Base-by-base conservation (phyloP, 2,329 filamentous ascomycete species). In the Tothia fuscella region DNA sequence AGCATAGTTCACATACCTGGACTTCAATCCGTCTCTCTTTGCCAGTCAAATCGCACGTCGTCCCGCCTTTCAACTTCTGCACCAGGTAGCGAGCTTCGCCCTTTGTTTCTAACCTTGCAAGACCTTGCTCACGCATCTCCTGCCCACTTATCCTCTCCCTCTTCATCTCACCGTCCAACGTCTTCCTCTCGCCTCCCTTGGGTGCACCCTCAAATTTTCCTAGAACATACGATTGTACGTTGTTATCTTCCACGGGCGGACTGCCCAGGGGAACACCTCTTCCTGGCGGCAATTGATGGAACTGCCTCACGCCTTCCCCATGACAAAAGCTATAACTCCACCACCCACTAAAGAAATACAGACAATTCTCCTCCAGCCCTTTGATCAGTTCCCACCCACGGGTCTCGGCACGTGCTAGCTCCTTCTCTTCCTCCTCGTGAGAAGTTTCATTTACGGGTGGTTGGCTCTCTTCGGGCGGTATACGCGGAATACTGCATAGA, bases 241-340 rank as follows among this genome's bases (percentile, higher is more conserved):
- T 71, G 0, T 79, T 78, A 52, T 95, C 88, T 52, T 84, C 80
- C 34, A 80, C 71, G 0, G 88, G 88, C 19, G 84, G 80, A n/a
- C n/a, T n/a, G 49, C 76, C 79, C 21, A 67, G 61, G 2, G 76
- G 73, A 9, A 82, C 74, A 3, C 79, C 78, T 46, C 78, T 77
- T 33, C 76, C 71, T 2, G 77, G 76, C 1, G 85, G 74, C 45
- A 89, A 65, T 33, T 86, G 85, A 58, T 95, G 88, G 61, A 93
- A 95, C 61, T 95, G 88, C 53, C 84, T 82, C 47, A 95, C 80
- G 48, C 89, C 78, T 47, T 80, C 73, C 56, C 84, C 84, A 63
- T 93, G 91, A 68, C 88, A 95, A 60, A 94, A 94, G 51, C 80
- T 82, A 62, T 95, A 95, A 55, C 82, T 91, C 88, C 88, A 95